phyloP scores from a whole-genome alignment of 805 yeast species.

The Yamadazyma kitorensis region DNA sequence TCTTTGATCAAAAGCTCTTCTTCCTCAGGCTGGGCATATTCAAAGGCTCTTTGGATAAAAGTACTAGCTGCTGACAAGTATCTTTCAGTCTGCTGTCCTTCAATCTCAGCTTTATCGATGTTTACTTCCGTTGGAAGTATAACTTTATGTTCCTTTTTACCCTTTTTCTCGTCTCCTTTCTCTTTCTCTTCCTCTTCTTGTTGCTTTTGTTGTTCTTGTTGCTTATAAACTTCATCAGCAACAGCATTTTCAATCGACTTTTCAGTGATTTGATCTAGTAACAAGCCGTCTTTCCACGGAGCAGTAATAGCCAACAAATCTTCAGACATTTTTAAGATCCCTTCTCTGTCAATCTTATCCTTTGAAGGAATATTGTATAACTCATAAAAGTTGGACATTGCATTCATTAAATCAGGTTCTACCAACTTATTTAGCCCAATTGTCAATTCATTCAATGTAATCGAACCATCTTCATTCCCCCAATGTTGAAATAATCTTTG shows the following conservation, averaged over 20 bases:
- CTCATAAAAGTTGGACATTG: constrained; percentile 74
- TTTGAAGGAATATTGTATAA: constrained; percentile 60
- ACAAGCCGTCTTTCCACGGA: constrained; percentile 76
- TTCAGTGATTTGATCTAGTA: constrained; percentile 64
- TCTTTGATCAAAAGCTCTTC: constrained; percentile 35
- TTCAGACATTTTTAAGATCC: constrained; percentile 81
- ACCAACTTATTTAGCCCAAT: constrained; percentile 68
- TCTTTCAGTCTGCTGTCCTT: constrained; percentile 66
- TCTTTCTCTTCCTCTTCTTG: constrained; percentile 24
- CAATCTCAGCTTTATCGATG: constrained; percentile 61
- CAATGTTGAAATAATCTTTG: constrained; percentile 65
- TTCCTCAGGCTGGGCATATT: constrained; percentile 76
- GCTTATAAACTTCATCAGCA: constrained; percentile 57
- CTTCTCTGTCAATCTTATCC: constrained; percentile 71
- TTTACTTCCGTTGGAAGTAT: constrained; percentile 56
- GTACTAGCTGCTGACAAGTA: constrained; percentile 84
- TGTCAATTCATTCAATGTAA: constrained; percentile 68
- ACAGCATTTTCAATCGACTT: constrained; percentile 61
- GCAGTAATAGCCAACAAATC: constrained; percentile 78
- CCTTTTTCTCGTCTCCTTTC: constrained; percentile 18
- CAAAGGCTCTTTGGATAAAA: constrained; percentile 84
- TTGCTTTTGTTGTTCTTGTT: constrained; percentile 19
- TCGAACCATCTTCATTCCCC: constrained; percentile 50
- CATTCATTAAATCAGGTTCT: constrained; percentile 72
- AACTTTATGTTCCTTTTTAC: constrained; percentile 28